Base-by-base conservation (phyloP, 1,284 basidiomycete genomes). In the Pterula multifida region DNA sequence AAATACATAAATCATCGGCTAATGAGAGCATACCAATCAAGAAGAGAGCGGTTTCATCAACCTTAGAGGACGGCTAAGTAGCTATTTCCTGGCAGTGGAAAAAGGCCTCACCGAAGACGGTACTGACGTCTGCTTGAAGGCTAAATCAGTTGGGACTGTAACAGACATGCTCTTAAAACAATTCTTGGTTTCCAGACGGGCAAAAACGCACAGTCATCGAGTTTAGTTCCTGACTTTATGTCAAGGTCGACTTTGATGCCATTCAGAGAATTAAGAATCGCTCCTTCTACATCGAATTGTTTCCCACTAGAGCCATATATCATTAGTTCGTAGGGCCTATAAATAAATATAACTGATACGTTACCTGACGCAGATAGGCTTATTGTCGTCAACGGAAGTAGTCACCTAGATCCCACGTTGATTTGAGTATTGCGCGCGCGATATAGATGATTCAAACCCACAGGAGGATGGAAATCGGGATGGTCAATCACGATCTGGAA, bases 81-180 rank as follows among this genome's bases (percentile, higher is more conserved):
- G 54, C 11, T 17, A 23, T 21, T n/a, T 19, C 25, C 32, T 13
- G 26, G 25, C 0, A 13, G 0, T 42, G 6, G 32, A 6, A 11
- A 44, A 21, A n/a, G 6, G n/a, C 28, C 71, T 57, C 60, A 80
- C 80, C 36, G 71, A 62, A 1, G 76, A 78, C 9, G 79, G 72
- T 11, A 89, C 80, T 45, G 70, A 69, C 49, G 65, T 68, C 60
- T 89, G 85, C 25, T 67, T 65, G 63, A 89, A 86, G 26, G 76
- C 64, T 42, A 89, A 68, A 49, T 76, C 71, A 12, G 80, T 84
- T 11, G 70, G 63, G 55, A 70, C 78, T 80, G 47, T 19, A 49
- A 42, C 46, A 36, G 13, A 45, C 11, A n/a, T 23, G 54, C 22
- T 32, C 42, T 26, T 26, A 23, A 15, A 15, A 32, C 12, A 26